These are phyloP conservation scores for Vaccinium myrtillus DNA, from an alignment of 148 eudicot species.

Conservation along the genomic window DNA sequence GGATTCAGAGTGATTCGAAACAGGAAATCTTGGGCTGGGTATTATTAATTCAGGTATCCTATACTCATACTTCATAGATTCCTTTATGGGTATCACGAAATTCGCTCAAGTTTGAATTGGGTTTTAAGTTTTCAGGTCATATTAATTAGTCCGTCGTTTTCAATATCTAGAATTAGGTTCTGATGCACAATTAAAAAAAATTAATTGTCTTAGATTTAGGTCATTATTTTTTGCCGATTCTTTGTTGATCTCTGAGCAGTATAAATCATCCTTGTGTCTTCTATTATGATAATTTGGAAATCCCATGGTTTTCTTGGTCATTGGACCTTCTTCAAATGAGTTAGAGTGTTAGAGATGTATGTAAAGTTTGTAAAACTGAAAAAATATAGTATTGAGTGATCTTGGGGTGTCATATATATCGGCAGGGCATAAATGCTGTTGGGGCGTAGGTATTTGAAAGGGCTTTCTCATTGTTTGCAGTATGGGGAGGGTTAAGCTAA, in stretches of 20 bases:
- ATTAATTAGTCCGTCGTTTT: background rate
- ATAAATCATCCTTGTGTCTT: background rate
- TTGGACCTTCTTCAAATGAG: conserved; percentile 13
- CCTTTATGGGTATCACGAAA: conserved; percentile 5
- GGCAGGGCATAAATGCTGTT: conserved; percentile 8
- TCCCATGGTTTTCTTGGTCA: background rate
- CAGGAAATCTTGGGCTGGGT: conserved; percentile 21
- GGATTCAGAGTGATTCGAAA: conserved; percentile 18
- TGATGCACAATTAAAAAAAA: background rate
- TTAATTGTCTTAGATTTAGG: background rate
- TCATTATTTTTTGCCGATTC: too few species aligned
- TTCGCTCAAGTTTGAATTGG: background rate
- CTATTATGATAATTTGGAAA: background rate
- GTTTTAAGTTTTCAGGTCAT: background rate
- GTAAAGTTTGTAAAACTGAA: background rate
- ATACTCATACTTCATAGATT: background rate
- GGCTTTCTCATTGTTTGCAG: conserved; percentile 26
- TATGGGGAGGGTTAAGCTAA: conserved; percentile 87
- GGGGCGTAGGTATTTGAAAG: conserved; percentile 7
- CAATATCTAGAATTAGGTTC: background rate
- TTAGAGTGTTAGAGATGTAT: background rate
- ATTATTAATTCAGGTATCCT: conserved; percentile 5
- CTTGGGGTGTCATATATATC: background rate
- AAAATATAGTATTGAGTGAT: conserved; percentile 3
- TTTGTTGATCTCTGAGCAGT: background rate